Evolutionary conservation across 2,329 filamentous ascomycete genomes (phyloP).

Genomic region (Dactylonectria macrodidyma): DNA sequence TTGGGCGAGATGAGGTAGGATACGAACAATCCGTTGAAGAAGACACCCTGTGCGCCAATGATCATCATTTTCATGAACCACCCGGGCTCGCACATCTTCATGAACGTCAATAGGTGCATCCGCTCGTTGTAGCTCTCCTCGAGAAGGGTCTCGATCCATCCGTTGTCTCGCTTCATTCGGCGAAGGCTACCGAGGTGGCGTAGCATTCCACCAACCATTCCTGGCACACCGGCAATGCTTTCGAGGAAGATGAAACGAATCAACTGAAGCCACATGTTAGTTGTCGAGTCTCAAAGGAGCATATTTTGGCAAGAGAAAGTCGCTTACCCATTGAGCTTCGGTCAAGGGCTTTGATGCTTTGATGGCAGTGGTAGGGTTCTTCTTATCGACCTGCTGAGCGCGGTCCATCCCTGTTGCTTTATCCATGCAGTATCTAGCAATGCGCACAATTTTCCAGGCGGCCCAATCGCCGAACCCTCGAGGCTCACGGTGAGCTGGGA

Average conservation of each 20-base stretch:
- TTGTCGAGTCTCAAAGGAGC: neutral
- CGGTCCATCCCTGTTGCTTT: conserved; percentile 81
- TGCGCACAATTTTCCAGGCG: conserved; percentile 82
- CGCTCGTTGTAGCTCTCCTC: conserved; percentile 94
- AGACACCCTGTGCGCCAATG: conserved; percentile 92
- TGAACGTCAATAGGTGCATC: conserved; percentile 93
- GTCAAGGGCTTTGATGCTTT: conserved; percentile 75
- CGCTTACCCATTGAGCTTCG: conserved; percentile 83
- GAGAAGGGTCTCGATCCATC: conserved; percentile 94
- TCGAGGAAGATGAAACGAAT: conserved; percentile 94
- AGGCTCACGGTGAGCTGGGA: conserved; percentile 82
- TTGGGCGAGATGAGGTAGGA: conserved; percentile 89
- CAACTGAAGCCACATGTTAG: conserved; percentile 61
- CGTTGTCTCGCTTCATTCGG: conserved; percentile 91
- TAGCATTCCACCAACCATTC: conserved; percentile 97
- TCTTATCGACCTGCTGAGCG: conserved; percentile 77
- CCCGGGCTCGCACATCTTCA: conserved; percentile 84
- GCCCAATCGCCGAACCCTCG: conserved; percentile 82
- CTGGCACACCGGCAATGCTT: conserved; percentile 93
- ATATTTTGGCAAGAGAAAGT: neutral
- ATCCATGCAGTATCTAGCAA: conserved; percentile 87
- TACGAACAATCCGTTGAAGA: conserved; percentile 95
- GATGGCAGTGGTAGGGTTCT: conserved; percentile 69
- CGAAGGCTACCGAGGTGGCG: conserved; percentile 89
- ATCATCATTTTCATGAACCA: conserved; percentile 95